Evolutionary conservation across 306 rosid species (phyloP).

Genomic region (Acmispon strigosus): DNA sequence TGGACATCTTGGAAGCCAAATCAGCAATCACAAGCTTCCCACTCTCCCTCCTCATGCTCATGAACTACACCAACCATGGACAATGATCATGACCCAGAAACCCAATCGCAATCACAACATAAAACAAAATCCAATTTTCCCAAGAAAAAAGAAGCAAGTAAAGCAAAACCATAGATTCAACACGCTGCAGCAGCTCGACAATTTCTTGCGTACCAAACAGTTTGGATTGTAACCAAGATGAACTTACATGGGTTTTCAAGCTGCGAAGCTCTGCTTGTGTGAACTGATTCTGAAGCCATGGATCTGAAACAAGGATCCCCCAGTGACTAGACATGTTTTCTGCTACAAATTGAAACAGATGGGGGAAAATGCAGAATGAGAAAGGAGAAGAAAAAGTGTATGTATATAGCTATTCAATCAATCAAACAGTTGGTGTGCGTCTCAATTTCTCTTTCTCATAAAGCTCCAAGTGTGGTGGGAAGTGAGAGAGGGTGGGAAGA

Average conservation of each 20-base stretch:
- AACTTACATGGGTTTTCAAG: conserved; percentile 72
- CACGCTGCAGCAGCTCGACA: too few species aligned
- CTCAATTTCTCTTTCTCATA: not conserved
- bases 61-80: conserved; percentile 40
- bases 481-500: conserved; percentile 2
- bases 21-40: conserved; percentile 66
- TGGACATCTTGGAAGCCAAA: conserved; percentile 84
- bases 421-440: conserved; percentile 15
- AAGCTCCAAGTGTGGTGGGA: conserved; percentile 18
- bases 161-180: not conserved
- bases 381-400: not conserved
- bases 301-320: conserved; percentile 98
- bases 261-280: conserved; percentile 95
- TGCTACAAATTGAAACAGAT: not conserved
- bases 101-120: not conserved
- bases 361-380: conserved; percentile 1
- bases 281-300: conserved; percentile 94
- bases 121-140: not conserved
- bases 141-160: not conserved
- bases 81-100: conserved; percentile 15
- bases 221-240: not conserved
- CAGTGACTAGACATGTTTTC: conserved; percentile 64
- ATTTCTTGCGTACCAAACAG: too few species aligned
- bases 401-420: not conserved
- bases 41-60: conserved; percentile 84